Base-by-base conservation (phyloP, 1,284 basidiomycete species). In the Pseudozyma hubeiensis region DNA sequence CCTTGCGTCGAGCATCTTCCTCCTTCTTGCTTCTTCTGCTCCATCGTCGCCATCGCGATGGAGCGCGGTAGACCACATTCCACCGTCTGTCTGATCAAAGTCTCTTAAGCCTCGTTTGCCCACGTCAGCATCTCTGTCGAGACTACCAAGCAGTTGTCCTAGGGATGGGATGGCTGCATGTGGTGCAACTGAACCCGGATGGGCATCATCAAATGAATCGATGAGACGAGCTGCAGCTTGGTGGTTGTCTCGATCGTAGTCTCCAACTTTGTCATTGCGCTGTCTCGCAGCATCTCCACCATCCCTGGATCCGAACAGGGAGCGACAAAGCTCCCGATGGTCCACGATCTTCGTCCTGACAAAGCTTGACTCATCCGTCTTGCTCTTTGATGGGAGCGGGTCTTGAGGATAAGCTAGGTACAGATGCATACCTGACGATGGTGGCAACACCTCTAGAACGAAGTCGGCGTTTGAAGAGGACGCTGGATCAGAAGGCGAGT, bases 341-440 rank as follows among this genome's bases (percentile, higher is more conserved):
- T 56, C 39, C 30, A 64, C 33, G 9, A 56, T 16, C 35, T 33
- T 59, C 8, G 66, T 60, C 50, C 64, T 63, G 48, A 64, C 57
- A 9, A 43, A 24, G 30, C 39, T 53, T n/a, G 48, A 8, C 11
- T 14, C 30, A 5, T 58, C 49, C 5, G 13, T n/a, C 7, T 7
- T 16, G 13, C n/a, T 10, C 10, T 24, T 47, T 10, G 17, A 13
- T 4, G 43, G 10, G 1, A 0, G 5, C 11, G 34, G 14, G 7
- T 5, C 17, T 10, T 19, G 13, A 0, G 43, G 4, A 1, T 52
- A 44, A 16, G 31, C 33, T 14, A 33, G 3, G 49, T 64, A 69
- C 13, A 69, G 45, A 11, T 47, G 29, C 16, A 53, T 53, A 19
- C 19, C 37, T 14, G n/a, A 37, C 4, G 44, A 13, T 14, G 61